Evolutionary conservation across 1,139 yeast species (phyloP), one percentile per base, ranked within the genome.

Genomic region (Insectozyma bohioensis): DNA sequence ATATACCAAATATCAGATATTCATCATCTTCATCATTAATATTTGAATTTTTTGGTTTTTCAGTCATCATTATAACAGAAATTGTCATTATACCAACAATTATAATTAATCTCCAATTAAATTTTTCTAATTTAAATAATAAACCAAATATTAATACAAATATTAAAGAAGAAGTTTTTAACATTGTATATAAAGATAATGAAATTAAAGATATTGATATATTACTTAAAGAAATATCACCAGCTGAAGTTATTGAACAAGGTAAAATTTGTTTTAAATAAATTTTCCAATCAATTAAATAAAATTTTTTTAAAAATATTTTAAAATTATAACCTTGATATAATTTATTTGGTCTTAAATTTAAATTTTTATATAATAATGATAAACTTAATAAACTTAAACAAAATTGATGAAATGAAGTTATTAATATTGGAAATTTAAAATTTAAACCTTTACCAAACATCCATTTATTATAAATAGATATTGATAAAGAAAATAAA

Each of bases 401-500:
- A 20, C 88, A 75, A 19, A 83, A 54, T 63, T 92, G 97, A 58
- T 92, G 98, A 45, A 84, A 72, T 5, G 90, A 68, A 0, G 98
- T 92, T 31, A 90, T 77, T 17, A 90, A 60, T 12, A 92, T 74
- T 1, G 98, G 98, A 54, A 78, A 92, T 30, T 78, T 75, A 52
- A 92, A 83, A 49, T 85, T 75, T 39, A 90, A 65, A 11, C 86
- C 54, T 58, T 71, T 30, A 26, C 94, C 90, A 62, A 90, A 92
- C 96, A 92, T 90, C 97, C 97, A 90, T 59, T 90, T 92, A 66
- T 92, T 92, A 63, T 92, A 92, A 21, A 90, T 68, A n/a, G 95
- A 84, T 19, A 90, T 76, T 10, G 86, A 61, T 39, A 87, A 70
- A 10, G 95, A 83, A 42, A 79, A 79, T 12, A 67, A 38, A 48